A percentile compares a stretch with the other conserved stretches of the same genome.
Evolutionary conservation across 352 stramenopile genomes (phyloP).

Genomic region (Plasmopara viticola): DNA sequence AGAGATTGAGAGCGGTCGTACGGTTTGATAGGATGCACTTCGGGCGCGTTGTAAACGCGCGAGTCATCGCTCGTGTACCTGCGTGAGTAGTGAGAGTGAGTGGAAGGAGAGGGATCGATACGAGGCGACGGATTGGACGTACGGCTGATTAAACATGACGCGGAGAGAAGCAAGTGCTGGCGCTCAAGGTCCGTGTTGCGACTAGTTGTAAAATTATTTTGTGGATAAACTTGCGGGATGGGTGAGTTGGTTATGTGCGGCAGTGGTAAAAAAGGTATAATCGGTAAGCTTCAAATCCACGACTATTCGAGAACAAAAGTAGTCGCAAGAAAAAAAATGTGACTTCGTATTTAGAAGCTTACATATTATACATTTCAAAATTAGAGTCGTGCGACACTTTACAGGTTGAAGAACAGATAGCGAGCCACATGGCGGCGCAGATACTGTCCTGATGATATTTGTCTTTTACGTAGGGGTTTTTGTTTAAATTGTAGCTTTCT

Average conservation of each 20-base stretch:
- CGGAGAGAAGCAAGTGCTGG: background rate
- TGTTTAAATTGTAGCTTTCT: too few species aligned
- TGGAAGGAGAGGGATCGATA: background rate
- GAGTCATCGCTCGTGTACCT: conserved; percentile 31
- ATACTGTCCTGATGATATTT: too few species aligned
- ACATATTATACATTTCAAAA: too few species aligned
- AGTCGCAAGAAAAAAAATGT: too few species aligned
- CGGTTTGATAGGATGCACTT: conserved; percentile 67
- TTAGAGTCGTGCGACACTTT: too few species aligned
- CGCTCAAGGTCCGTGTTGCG: background rate
- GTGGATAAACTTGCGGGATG: background rate
- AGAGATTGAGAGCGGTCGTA: conserved; percentile 11
- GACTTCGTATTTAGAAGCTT: too few species aligned
- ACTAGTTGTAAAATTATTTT: conserved; percentile 17
- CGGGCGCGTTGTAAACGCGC: conserved; percentile 29
- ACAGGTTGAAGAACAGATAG: too few species aligned
- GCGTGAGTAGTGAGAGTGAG: conserved; percentile 9
- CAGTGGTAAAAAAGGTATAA: conserved; percentile 13
- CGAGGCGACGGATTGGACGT: conserved; percentile 4
- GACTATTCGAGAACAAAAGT: conserved; percentile 13
- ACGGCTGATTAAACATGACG: conserved; percentile 30
- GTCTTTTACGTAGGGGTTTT: too few species aligned
- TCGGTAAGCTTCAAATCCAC: conserved; percentile 7
- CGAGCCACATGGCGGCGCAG: too few species aligned
- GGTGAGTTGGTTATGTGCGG: too few species aligned